Evolutionary conservation across 139 green algal genomes (phyloP).

Genomic region (Tetraselmis chui): DNA sequence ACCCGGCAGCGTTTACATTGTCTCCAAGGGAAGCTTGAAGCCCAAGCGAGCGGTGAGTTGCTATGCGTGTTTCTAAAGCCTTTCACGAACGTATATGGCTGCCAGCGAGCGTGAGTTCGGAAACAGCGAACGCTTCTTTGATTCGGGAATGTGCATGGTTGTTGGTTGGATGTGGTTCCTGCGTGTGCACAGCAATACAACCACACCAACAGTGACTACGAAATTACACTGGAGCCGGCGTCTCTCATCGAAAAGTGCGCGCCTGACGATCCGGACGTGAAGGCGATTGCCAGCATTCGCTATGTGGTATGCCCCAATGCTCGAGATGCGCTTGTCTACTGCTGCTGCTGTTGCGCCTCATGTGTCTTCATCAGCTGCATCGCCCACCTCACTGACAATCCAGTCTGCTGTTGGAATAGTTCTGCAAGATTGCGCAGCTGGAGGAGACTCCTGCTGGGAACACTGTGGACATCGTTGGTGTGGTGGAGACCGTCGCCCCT

Average conservation of each 20-base stretch:
- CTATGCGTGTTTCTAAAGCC: not conserved
- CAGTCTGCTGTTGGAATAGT: conserved; percentile 36
- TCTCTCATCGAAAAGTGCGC: conserved; percentile 27
- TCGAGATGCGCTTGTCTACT: no score
- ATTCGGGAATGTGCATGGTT: no score
- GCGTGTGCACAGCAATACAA: conserved; percentile 49
- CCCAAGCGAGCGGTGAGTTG: conserved; percentile 36
- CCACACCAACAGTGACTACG: conserved; percentile 75
- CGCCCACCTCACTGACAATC: not conserved
- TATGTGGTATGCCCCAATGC: not conserved
- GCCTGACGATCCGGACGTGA: conserved; percentile 13
- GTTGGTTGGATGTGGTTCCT: no score
- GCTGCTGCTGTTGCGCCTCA: no score
- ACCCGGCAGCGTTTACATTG: conserved; percentile 64
- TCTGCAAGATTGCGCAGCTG: conserved; percentile 70
- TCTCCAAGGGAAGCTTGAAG: conserved; percentile 75
- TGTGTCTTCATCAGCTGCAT: not conserved
- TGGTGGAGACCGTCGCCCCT: conserved; percentile 65
- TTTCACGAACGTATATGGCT: not conserved
- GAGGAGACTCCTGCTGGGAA: conserved; percentile 47
- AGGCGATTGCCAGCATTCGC: not conserved
- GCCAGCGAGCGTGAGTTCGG: no score
- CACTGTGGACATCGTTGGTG: conserved; percentile 81
- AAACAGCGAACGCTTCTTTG: no score
- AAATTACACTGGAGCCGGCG: conserved; percentile 78